Evolutionary conservation across 768 basidiomycete genomes (phyloP).

Genomic region (Baorangia bicolor): DNA sequence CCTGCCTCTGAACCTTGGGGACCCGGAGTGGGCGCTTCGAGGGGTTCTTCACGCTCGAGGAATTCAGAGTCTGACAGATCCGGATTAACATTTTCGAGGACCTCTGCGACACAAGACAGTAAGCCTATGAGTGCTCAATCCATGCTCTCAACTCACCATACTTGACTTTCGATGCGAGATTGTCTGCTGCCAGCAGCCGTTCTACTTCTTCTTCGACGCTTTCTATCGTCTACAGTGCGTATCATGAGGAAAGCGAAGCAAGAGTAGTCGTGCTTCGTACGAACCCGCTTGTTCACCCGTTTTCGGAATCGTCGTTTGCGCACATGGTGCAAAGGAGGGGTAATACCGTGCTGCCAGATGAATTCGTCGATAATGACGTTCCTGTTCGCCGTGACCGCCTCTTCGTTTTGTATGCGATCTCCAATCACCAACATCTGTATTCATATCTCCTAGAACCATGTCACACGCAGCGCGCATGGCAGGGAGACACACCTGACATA

Average conservation of each 20-base stretch:
- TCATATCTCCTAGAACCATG: not conserved
- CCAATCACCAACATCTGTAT: slow-evolving; percentile 89
- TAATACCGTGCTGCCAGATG: slow-evolving; percentile 96
- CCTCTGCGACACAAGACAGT: slow-evolving; percentile 45
- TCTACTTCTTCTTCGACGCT: slow-evolving; percentile 94
- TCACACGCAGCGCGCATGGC: slow-evolving; percentile 11
- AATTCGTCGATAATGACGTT: slow-evolving; percentile 92
- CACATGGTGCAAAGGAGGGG: slow-evolving; percentile 87
- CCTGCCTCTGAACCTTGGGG: slow-evolving; percentile 63
- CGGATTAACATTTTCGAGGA: slow-evolving; percentile 88
- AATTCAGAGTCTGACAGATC: slow-evolving; percentile 90
- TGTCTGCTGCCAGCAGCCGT: slow-evolving; percentile 77
- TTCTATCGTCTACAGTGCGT: slow-evolving; percentile 72
- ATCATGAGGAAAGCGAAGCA: slow-evolving; percentile 3
- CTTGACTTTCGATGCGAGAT: slow-evolving; percentile 69
- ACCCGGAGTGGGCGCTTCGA: slow-evolving; percentile 71
- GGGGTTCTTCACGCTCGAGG: slow-evolving; percentile 59
- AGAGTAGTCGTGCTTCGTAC: slow-evolving; percentile 18
- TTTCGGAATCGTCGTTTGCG: slow-evolving; percentile 92
- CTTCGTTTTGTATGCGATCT: slow-evolving; percentile 69
- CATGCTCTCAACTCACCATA: slow-evolving; percentile 51
- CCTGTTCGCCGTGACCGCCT: slow-evolving; percentile 56
- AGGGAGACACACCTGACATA: slow-evolving; percentile 73
- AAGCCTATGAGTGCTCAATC: not conserved
- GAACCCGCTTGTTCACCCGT: slow-evolving; percentile 76